Evolutionary conservation across 1,139 yeast species (phyloP), one percentile per base, ranked within the genome.

Genomic region (Candida tetrigidarum): DNA sequence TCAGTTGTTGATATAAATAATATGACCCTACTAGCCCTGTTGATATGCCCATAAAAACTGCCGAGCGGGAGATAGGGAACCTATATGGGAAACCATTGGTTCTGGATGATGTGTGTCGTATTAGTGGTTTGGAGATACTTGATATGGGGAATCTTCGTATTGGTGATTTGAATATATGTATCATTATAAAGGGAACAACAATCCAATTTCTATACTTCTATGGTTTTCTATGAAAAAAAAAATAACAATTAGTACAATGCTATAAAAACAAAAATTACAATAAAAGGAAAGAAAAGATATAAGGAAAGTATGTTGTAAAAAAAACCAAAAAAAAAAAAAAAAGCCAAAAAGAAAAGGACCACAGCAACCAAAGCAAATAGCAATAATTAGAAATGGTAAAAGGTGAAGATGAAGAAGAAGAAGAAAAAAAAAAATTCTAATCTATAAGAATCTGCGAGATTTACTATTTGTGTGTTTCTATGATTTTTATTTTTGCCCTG

Each of bases 1-100:
- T 56, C 6, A 52, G 48, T 43, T 37, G 34, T 41, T 44, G 37
- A 32, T 26, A 41, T 23, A 37, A 3, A 19, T 28, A 26, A 32
- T 34, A 43, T 12, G 44, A 32, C 4, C 28, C 18, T 1, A 42
- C 37, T 14, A 43, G 20, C 7, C 49, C 45, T 15, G 45, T 27
- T 4, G 49, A 37, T 20, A 48, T 22, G 9, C 51, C 49, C 19
- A 34, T 12, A 15, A 47, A 9, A 5, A 39, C 20, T 26, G 38
- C 39, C 14, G 25, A 28, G n/a, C 23, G 34, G 32, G 28, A 26
- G 6, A 19, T 19, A 10, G 34, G 27, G 23, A 28, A 28, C 30
- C 22, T 19, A 9, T 25, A 11, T 36, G 39, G 30, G 12, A 36
- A 11, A 11, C 8, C 19, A 37, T 37, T 25, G 26, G 40, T 9